phyloP scores from a whole-genome alignment of 2,329 filamentous ascomycete species.

The Apiospora rasikravindrae region DNA sequence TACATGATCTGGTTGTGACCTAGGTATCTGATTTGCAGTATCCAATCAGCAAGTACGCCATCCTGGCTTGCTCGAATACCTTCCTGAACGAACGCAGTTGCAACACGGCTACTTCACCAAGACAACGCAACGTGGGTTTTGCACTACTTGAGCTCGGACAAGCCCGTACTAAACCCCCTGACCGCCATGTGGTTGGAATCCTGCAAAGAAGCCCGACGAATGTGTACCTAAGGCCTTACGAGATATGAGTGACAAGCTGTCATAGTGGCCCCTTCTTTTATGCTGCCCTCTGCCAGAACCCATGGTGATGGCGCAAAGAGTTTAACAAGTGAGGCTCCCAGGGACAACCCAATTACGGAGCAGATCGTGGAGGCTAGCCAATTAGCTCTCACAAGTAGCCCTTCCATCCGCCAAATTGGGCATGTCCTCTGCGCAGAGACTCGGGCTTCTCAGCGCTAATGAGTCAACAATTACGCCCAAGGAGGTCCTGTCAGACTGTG shows the following conservation, averaged over 20 bases:
- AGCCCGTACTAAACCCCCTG: not conserved
- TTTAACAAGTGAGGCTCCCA: not conserved
- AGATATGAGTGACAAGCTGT: not conserved
- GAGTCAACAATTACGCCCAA: not conserved
- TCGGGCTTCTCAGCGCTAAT: not conserved
- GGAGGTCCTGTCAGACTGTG: not conserved
- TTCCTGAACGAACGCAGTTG: not conserved
- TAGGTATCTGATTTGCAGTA: not conserved
- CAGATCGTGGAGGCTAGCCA: not conserved
- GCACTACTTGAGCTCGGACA: not conserved
- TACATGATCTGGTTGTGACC: not conserved
- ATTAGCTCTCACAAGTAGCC: slow-evolving; percentile 1
- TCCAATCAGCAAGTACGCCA: not conserved
- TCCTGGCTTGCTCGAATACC: not conserved
- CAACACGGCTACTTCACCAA: not conserved
- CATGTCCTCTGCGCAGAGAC: not conserved
- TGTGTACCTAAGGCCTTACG: not conserved
- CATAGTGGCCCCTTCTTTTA: not conserved
- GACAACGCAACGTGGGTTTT: not conserved
- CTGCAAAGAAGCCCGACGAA: slow-evolving; percentile 8
- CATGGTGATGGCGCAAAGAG: not conserved
- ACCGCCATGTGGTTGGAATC: slow-evolving; percentile 11
- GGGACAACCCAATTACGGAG: slow-evolving; percentile 7
- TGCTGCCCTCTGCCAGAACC: not conserved
- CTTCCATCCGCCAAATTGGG: not conserved